Conservation (phyloP, 352 stramenopile species). For the Phytophthora quininea region DNA sequence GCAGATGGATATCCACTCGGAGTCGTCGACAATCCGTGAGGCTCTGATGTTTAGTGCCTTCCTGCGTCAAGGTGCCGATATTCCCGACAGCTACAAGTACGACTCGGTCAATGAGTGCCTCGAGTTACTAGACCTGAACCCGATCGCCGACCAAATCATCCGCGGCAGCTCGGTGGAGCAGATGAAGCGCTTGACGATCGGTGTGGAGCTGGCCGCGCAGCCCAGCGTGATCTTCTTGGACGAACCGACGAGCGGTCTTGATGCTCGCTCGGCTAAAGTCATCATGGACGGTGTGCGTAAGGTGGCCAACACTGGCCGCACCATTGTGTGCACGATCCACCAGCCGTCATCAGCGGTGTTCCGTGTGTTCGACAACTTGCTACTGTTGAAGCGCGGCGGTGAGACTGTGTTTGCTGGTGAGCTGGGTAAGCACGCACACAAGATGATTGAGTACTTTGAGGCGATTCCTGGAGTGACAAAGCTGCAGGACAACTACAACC, state of each 20-base stretch:
- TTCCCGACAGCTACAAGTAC: constrained; percentile 18
- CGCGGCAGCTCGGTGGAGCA: constrained; percentile 35
- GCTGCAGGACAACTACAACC: constrained; percentile 73
- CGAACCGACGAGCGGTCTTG: constrained; percentile 73
- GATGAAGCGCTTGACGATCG: constrained; percentile 45
- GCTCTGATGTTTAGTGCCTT: constrained; percentile 73
- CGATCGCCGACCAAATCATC: constrained; percentile 33
- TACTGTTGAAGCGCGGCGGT: constrained; percentile 5
- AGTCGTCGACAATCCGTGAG: constrained; percentile 85
- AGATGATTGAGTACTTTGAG: constrained; percentile 22
- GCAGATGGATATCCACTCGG: constrained; percentile 82
- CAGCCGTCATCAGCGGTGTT: constrained; percentile 84
- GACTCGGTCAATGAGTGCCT: constrained; percentile 30
- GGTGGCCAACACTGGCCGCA: constrained; percentile 56
- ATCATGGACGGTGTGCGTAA: constrained; percentile 80
- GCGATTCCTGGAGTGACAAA: constrained; percentile 23
- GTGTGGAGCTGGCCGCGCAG: constrained; percentile 68
- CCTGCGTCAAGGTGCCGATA: constrained; percentile 38
- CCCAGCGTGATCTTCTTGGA: constrained; percentile 74
- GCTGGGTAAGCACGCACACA: constrained; percentile 32
- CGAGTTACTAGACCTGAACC: constrained; percentile 18
- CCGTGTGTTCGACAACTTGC: constrained; percentile 4
- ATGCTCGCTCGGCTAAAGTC: constrained; percentile 71
- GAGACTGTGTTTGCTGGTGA: constrained; percentile 35
- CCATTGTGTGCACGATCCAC: constrained; percentile 89